A percentile compares a stretch with the other conserved stretches of the same genome.
Evolutionary conservation across 345 rosid species (phyloP).

Genomic region (Acer yangbiense): DNA sequence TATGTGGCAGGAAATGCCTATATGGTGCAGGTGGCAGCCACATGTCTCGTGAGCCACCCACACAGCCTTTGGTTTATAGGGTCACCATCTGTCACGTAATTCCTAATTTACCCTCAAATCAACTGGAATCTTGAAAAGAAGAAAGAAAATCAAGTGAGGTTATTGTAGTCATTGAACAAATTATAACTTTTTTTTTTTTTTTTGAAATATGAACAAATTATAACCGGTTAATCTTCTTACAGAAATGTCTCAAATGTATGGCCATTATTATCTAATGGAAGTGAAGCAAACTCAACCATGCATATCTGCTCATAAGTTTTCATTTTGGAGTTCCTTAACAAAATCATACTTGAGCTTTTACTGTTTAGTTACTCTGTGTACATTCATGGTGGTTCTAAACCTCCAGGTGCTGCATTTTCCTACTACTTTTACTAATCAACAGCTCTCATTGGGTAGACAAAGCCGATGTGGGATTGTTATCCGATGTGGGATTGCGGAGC

Average conservation of each 20-base stretch:
- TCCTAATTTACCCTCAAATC: background rate
- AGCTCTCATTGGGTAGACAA: constrained; percentile 16
- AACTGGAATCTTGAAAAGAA: background rate
- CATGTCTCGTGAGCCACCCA: background rate
- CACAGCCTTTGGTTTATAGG: background rate
- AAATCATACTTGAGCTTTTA: background rate
- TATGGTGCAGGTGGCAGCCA: too few relatives aligned
- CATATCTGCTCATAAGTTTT: background rate
- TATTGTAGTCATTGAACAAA: constrained; percentile 8
- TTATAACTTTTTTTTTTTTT: background rate
- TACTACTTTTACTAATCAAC: constrained; percentile 9
- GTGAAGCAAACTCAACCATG: constrained; percentile 15
- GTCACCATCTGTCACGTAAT: background rate
- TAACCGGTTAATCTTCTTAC: background rate
- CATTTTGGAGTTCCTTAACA: background rate
- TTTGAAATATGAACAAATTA: background rate
- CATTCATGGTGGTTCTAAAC: constrained; percentile 68
- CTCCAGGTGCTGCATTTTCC: constrained; percentile 42
- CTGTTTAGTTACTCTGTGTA: background rate
- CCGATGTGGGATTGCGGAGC: constrained; percentile 77
- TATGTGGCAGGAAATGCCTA: too few relatives aligned
- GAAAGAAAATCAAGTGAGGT: background rate
- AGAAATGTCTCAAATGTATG: constrained; percentile 10
- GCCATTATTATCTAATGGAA: constrained; percentile 14
- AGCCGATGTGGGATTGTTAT: constrained; percentile 13